Base-by-base conservation (phyloP, 495 filamentous ascomycete genomes). In the Podospora pseudoanserina region DNA sequence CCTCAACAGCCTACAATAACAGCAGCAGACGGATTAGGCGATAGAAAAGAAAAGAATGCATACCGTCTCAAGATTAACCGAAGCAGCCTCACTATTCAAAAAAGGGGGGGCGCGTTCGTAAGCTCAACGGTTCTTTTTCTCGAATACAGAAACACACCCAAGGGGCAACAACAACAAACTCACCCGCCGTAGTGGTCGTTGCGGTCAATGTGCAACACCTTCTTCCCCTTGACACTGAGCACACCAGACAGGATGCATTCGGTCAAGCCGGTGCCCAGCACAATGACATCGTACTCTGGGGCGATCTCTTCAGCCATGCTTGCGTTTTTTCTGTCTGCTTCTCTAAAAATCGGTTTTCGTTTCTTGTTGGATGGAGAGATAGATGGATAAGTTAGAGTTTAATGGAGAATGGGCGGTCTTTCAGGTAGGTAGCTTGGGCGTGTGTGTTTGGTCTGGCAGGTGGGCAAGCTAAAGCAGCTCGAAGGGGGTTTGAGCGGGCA, bases 181-280 rank as follows among this genome's bases (percentile, higher is more conserved):
- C 79, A 96, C 94, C 93, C 96, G 86, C 95, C 95, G 79, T 99
- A 99, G 83, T 98, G 93, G 76, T 97, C 94, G 79, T 98, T 98
- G 80, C 95, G 90, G 81, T 99, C 95, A 77, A 99, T 97, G 83
- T 99, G 96, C 68, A 99, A 86, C 67, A 99, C 96, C 83, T 97
- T 98, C 85, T 96, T 95, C 70, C 95, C 95, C 84, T 98, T 97
- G 66, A 98, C 96, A 81, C 94, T 97, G 78, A 99, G 85, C 68
- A 99, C 95, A 78, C 95, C 95, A 72, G 94, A 97, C 70, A 99
- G 89, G 72, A 99, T 94, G 83, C 95, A 99, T 87, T 99, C 95
- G 69, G 95, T 97, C 86, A 99, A 80, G 72, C 95, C 95, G 75
- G 95, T 99, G 82, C 95, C 95, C 76, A 99, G 90, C 75, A 99